A percentile compares a stretch with the other conserved stretches of the same genome.
phyloP scores from a whole-genome alignment of 2,329 filamentous ascomycete genomes.

The Blumeriella jaapii region DNA sequence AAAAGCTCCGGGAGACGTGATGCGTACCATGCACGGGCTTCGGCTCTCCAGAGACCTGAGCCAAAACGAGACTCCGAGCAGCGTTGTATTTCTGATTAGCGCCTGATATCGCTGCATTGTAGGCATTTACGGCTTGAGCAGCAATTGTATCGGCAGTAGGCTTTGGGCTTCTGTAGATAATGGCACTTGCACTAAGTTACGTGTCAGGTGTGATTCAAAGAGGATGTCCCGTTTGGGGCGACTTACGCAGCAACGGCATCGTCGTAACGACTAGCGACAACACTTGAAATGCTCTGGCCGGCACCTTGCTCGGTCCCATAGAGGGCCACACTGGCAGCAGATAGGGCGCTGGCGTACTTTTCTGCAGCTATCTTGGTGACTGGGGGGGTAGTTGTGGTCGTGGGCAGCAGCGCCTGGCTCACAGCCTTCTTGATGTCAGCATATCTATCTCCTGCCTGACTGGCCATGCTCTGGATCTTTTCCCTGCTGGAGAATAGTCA shows the following conservation, averaged over 20 bases:
- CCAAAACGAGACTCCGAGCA: constrained; percentile 56
- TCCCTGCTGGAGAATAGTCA: no score
- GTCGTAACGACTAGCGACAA: constrained; percentile 41
- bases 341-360: constrained; percentile 43
- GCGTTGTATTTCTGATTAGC: constrained; percentile 59
- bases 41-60: constrained; percentile 55
- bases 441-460: constrained; percentile 40
- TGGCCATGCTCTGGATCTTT: constrained; percentile 39
- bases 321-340: constrained; percentile 43
- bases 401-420: constrained; percentile 40
- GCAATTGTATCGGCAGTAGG: constrained; percentile 38
- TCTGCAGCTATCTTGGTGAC: constrained; percentile 41
- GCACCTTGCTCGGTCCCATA: constrained; percentile 37
- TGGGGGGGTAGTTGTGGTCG: constrained; percentile 34
- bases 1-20: no score
- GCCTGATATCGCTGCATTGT: constrained; percentile 50
- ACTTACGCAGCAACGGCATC: constrained; percentile 46
- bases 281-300: constrained; percentile 35
- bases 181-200: constrained; percentile 35
- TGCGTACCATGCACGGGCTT: constrained; percentile 58
- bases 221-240: no score
- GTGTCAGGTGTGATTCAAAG: no score
- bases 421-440: constrained; percentile 42
- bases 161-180: constrained; percentile 55
- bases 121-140: constrained; percentile 40